Evolutionary conservation across 2,329 filamentous ascomycete genomes (phyloP).

Genomic region (Cladosporium sp.): DNA sequence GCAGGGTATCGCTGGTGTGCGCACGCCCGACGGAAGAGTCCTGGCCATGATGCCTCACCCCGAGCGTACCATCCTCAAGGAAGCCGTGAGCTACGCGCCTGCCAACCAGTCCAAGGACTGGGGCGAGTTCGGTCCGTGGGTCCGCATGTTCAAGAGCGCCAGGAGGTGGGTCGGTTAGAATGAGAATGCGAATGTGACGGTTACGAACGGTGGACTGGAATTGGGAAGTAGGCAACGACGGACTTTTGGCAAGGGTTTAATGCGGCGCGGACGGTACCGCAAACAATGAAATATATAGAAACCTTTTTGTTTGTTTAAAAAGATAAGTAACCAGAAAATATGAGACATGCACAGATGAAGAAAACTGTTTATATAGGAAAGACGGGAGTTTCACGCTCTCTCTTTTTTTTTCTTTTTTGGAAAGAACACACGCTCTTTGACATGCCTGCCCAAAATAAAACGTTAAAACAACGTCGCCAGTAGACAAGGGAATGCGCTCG

Average conservation of each 20-base stretch:
- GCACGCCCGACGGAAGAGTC: slow-evolving; percentile 74
- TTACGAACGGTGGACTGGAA: too few species aligned
- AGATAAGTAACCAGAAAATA: not conserved
- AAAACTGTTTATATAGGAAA: not conserved
- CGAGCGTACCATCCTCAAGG: slow-evolving; percentile 81
- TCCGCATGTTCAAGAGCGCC: slow-evolving; percentile 81
- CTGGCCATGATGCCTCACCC: slow-evolving; percentile 93
- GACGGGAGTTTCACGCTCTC: too few species aligned
- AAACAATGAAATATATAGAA: not conserved
- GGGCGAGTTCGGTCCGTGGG: slow-evolving; percentile 84
- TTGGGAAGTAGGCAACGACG: not conserved
- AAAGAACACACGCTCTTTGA: too few species aligned
- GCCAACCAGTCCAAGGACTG: slow-evolving; percentile 63
- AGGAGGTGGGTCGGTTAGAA: slow-evolving; percentile 74
- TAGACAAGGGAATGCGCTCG: not conserved
- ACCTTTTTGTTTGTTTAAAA: not conserved
- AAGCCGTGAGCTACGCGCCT: slow-evolving; percentile 74
- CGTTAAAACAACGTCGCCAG: not conserved
- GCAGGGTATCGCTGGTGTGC: slow-evolving; percentile 75
- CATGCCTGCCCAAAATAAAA: not conserved
- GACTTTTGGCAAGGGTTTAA: not conserved
- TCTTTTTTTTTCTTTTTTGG: too few species aligned
- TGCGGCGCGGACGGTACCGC: not conserved
- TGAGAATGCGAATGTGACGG: not conserved
- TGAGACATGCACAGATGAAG: not conserved